Base-by-base conservation (phyloP, 768 basidiomycete species). In the Naematelia aurantialba region DNA sequence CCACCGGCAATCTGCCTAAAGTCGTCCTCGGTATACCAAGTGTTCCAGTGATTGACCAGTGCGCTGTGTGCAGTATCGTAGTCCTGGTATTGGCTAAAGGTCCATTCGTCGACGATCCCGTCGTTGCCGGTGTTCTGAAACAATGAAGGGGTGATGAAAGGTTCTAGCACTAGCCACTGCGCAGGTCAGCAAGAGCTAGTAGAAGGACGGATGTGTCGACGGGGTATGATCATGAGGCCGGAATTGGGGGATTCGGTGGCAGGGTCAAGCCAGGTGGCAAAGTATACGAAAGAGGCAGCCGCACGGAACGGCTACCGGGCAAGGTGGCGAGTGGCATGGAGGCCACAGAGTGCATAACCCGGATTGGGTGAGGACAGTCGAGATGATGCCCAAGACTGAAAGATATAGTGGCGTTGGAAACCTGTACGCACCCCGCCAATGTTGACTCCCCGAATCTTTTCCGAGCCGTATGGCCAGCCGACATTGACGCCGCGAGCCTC, bases 11-110 rank as follows among this genome's bases (percentile, higher is more conserved):
- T 73, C 56, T 69, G 69, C 26, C 54, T 52, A 59, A 77, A 73
- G 59, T 80, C 79, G 46, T 69, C 72, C 55, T 79, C 76, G 1
- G 78, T 79, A 51, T 78, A 69, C 68, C 73, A 80, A 5, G 69
- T 75, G 50, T 78, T 65, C 66, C 73, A 77, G 64, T 79, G 78
- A 25, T 69, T 61, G 31, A 50, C 22, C 26, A 79, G 65, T 1
- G 67, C 73, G 2, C 58, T 51, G 21, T 48, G 34, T 17, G 68
- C 69, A 11, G 52, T 59, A 21, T 67, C 55, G 22, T 61, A 44
- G 52, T 75, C 68, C 46, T 76, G 75, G 44, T 67, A 69, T 42
- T 65, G 62, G 45, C 66, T 59, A 59, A 77, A 75, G 0, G 76
- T 77, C 55, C 65, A 77, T 60, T 77, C 74, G 61, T 77, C 76